Evolutionary conservation across 2,329 filamentous ascomycete species (phyloP), one percentile per base, ranked within the genome.

Genomic region (Exophiala sp.): DNA sequence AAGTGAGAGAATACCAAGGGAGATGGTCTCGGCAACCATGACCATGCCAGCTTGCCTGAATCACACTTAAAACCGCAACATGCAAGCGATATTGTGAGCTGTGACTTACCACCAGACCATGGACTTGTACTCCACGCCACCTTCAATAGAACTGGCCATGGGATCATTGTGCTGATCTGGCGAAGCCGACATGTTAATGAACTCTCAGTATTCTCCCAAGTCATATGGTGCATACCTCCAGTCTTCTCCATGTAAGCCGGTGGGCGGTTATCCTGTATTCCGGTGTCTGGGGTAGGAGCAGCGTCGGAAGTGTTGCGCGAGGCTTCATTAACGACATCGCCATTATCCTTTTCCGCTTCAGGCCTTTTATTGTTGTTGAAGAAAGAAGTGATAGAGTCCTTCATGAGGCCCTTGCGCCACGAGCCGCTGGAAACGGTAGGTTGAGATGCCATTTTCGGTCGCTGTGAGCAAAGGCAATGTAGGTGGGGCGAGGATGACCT

Each of bases 1-100:
- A 5, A 84, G 68, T 2, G 78, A 78, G 5, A 83, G 71, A 36
- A 82, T 78, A 24, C 80, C 80, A 3, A 83, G 69, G 10, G 78
- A 81, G 34, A 83, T 76, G n/a, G 78, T 82, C 63, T 82, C 80
- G 12, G 79, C 80, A 24, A 83, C 74, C 76, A 83, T 82, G 55
- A 82, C 74, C 59, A 61, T 61, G 29, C 59, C 57, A 3, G 57
- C 57, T 52, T 58, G 59, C 56, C 56, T 55, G 42, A 2, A 86
- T 88, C 1, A 69, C 20, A 21, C 38, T 47, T 18, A 52, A 36
- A 43, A 7, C 3, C 4, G 47, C 14, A 12, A 20, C 9, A 21
- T 18, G 8, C 32, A n/a, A 14, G 9, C n/a, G 5, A 43, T 3
- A 7, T 20, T 29, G 46, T 18, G 14, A 5, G 24, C 14, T 11